Conservation (phyloP, 306 rosid species). For the Arachis hypogaea region DNA sequence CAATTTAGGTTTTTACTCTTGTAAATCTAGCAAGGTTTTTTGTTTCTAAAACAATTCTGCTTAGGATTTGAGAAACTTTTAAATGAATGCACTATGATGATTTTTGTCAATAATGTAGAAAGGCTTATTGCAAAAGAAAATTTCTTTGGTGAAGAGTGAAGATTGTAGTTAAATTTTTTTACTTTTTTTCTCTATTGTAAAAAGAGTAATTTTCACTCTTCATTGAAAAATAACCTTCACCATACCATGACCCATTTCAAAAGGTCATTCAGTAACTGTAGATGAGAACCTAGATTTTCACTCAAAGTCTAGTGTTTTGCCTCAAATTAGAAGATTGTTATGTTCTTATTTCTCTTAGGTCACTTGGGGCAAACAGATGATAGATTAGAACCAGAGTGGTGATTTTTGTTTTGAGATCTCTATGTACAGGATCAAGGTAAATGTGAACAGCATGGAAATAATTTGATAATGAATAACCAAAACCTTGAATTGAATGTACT, state of each 20-base stretch:
- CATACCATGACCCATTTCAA: too few species aligned
- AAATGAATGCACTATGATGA: neutral
- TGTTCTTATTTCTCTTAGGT: neutral
- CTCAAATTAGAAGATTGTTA: constrained; percentile 5
- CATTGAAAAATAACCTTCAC: too few species aligned
- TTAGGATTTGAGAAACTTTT: neutral
- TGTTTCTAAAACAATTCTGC: neutral
- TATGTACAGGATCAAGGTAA: neutral
- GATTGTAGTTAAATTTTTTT: too few species aligned
- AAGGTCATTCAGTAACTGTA: neutral
- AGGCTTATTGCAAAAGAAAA: too few species aligned
- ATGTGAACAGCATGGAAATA: neutral
- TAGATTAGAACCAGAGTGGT: neutral
- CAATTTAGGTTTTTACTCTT: too few species aligned
- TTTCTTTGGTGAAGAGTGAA: neutral
- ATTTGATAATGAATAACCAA: neutral
- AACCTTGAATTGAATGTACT: constrained; percentile 7
- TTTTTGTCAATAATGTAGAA: neutral
- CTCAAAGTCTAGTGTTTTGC: neutral
- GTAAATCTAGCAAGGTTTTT: neutral
- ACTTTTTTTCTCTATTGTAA: too few species aligned
- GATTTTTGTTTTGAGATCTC: too few species aligned
- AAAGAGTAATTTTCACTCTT: too few species aligned
- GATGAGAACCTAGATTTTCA: neutral
- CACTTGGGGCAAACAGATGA: neutral